A percentile compares a stretch with the other conserved stretches of the same genome.
Evolutionary conservation across 306 rosid genomes (phyloP).

Genomic region (Trichosanthes truncata): DNA sequence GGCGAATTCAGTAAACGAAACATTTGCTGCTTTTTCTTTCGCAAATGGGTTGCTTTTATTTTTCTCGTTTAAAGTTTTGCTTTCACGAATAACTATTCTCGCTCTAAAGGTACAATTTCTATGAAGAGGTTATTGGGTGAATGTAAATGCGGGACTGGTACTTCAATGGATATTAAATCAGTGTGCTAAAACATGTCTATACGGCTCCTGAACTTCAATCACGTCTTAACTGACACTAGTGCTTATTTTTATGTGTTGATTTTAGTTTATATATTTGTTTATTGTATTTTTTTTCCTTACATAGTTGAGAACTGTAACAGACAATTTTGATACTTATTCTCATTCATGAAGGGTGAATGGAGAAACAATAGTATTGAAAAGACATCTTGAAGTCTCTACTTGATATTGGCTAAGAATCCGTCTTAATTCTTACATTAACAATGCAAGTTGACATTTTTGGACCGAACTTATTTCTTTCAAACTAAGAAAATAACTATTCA

Average conservation of each 20-base stretch:
- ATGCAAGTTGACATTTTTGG: too few species aligned
- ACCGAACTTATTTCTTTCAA: too few species aligned
- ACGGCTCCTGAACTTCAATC: neutral
- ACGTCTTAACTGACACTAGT: neutral
- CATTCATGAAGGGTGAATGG: too few species aligned
- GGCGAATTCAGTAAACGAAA: neutral
- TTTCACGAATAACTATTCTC: neutral
- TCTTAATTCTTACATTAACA: too few species aligned
- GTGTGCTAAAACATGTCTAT: neutral
- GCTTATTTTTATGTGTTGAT: constrained; percentile 16
- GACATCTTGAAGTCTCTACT: too few species aligned
- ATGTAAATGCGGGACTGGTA: neutral
- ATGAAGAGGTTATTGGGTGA: neutral
- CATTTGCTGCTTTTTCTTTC: neutral
- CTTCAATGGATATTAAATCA: neutral
- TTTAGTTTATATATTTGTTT: too few species aligned
- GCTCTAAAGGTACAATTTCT: neutral
- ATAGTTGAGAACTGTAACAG: too few species aligned
- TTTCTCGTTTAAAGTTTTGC: neutral
- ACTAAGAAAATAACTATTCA: too few species aligned
- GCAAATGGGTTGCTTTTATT: neutral
- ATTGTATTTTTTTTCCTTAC: too few species aligned
- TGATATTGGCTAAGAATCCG: too few species aligned
- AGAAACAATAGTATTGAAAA: too few species aligned
- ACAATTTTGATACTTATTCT: too few species aligned